Conservation (phyloP, 2,329 filamentous ascomycete genomes). For the Pyrenochaeta sp. region DNA sequence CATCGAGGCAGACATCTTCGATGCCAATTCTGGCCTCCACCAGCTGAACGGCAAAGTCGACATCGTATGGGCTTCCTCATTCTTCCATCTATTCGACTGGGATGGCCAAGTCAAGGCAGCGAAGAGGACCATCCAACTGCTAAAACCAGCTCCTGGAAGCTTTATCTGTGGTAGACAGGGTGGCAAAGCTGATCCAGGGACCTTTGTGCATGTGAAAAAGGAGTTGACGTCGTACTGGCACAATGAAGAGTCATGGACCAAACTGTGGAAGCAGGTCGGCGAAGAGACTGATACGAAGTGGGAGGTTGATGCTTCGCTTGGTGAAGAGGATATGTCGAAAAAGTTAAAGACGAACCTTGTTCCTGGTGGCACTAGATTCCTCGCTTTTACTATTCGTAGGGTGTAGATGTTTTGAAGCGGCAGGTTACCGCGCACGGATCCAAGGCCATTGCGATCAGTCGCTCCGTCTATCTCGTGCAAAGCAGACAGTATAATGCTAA, state of each 20-base stretch:
- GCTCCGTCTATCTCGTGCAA: neutral
- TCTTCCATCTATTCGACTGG: conserved; percentile 57
- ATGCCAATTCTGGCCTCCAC: conserved; percentile 38
- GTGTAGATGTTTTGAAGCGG: conserved; percentile 11
- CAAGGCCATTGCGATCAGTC: neutral
- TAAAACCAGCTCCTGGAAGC: conserved; percentile 44
- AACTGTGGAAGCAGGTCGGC: conserved; percentile 51
- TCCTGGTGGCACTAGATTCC: conserved; percentile 32
- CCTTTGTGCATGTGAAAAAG: conserved; percentile 25
- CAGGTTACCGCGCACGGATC: neutral
- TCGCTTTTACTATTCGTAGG: conserved; percentile 38
- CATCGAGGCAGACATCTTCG: conserved; percentile 60
- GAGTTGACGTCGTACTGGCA: conserved; percentile 45
- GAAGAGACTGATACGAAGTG: conserved; percentile 48
- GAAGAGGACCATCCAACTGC: conserved; percentile 40
- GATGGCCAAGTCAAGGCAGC: conserved; percentile 50
- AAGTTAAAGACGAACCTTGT: conserved; percentile 28
- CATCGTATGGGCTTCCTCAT: conserved; percentile 52
- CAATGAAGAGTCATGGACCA: conserved; percentile 46
- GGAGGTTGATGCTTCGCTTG: conserved; percentile 41
- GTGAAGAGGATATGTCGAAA: conserved; percentile 31
- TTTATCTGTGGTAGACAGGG: conserved; percentile 53
- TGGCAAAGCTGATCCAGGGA: conserved; percentile 41
- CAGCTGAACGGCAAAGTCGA: conserved; percentile 52
- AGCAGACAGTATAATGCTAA: neutral